Conservation (phyloP, 345 rosid species). For the Citrus trifoliata region DNA sequence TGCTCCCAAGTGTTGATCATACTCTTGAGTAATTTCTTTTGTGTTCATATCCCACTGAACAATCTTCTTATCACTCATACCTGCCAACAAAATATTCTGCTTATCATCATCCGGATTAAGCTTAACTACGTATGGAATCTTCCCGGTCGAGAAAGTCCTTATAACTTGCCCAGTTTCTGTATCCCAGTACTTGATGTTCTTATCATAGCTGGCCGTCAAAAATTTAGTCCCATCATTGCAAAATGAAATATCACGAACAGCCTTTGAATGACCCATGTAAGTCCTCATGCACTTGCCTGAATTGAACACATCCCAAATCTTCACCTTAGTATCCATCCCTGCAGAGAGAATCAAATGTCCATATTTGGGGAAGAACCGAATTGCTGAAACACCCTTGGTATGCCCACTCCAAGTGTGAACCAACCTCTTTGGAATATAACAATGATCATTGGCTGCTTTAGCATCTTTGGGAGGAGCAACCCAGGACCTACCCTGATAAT, state of each 20-base stretch:
- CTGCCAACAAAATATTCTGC: slow-evolving; percentile 92
- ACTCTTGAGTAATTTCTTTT: slow-evolving; percentile 85
- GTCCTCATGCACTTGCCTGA: slow-evolving; percentile 98
- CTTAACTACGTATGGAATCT: slow-evolving; percentile 90
- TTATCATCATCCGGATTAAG: slow-evolving; percentile 93
- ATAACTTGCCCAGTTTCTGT: slow-evolving; percentile 96
- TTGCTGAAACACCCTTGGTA: slow-evolving; percentile 81
- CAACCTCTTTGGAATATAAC: slow-evolving; percentile 76
- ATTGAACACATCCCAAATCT: slow-evolving; percentile 98
- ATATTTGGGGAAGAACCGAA: slow-evolving; percentile 88
- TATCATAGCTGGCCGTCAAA: slow-evolving; percentile 90
- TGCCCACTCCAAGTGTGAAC: slow-evolving; percentile 93
- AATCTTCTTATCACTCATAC: slow-evolving; percentile 99
- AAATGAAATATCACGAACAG: slow-evolving; percentile 90
- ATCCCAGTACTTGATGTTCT: slow-evolving; percentile 96
- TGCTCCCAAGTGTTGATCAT: slow-evolving; percentile 87
- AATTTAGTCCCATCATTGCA: slow-evolving; percentile 95
- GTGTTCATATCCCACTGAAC: slow-evolving; percentile 99
- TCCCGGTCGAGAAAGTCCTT: slow-evolving; percentile 84
- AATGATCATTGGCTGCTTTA: slow-evolving; percentile 87
- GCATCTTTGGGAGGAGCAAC: slow-evolving; percentile 92
- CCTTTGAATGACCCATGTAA: slow-evolving; percentile 96
- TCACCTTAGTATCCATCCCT: slow-evolving; percentile 93
- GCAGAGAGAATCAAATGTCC: slow-evolving; percentile 99
- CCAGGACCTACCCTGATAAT: slow-evolving; percentile 98